Evolutionary conservation across 108 stramenopile genomes (phyloP), one percentile per base, ranked within the genome.

Genomic region (Cyclostephanos invisitatus): DNA sequence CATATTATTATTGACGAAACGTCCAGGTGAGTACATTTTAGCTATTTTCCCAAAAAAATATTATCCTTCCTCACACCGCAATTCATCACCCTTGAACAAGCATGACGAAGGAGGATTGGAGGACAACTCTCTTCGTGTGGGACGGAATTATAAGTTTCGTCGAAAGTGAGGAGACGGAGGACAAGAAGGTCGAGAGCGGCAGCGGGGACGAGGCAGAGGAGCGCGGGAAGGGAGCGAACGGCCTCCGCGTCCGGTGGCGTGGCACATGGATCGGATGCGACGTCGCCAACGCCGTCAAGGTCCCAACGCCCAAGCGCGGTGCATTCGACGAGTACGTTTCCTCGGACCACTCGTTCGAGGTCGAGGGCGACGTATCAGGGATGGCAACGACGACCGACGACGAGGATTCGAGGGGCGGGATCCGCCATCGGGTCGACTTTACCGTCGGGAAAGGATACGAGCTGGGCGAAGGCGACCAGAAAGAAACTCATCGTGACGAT

Each of bases 41-140:
- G n/a, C n/a, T n/a, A n/a, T n/a, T n/a, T n/a, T n/a, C n/a, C n/a
- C n/a, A n/a, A n/a, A n/a, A n/a, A n/a, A n/a, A n/a, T 32, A 32
- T 32, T 32, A 32, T 32, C 32, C 32, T 32, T n/a, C 32, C 32
- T 32, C 32, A 57, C 29, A 28, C 24, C 56, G 10, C 27, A n/a
- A 17, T 42, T 36, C n/a, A 15, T 0, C 24, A 0, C 17, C 60
- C 60, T 21, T 6, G 53, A 56, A 55, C 10, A 56, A 64, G 28
- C 35, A 73, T 64, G 72, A 78, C 68, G 61, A 47, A 47, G 21
- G 24, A 51, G 12, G 74, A 74, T 22, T 84, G 84, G 86, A 68
- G 64, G 17, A 74, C 83, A 7, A 87, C 86, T 12, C 71, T 87
- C 0, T 87, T 75, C 62, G 77, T 87, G 5, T 87, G 86, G 86